Percentiles rank a stretch among this genome's conserved stretches.
Evolutionary conservation across 2,329 filamentous ascomycete genomes (phyloP).

Genomic region (Anthostomella pinea): DNA sequence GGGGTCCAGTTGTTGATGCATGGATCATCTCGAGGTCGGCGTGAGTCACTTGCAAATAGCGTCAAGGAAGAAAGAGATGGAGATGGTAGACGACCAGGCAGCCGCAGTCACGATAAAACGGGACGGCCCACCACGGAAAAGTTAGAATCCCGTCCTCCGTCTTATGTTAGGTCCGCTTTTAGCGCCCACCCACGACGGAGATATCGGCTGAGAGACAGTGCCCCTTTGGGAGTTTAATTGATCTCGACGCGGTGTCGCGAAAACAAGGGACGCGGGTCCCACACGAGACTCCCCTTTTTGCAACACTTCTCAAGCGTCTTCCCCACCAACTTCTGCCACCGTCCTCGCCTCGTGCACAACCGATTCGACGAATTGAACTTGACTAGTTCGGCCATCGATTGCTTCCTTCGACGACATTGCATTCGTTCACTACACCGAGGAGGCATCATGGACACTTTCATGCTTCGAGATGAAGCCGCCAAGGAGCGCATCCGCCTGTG

Average conservation of each 20-base stretch:
- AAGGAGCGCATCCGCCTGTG: constrained; percentile 81
- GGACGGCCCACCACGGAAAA: no score
- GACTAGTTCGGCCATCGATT: background rate
- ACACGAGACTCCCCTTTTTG: constrained; percentile 7
- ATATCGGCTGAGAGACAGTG: no score
- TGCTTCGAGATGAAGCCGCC: constrained; percentile 81
- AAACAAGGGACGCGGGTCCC: constrained; percentile 12
- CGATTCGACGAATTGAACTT: constrained; percentile 1
- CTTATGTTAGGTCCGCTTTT: no score
- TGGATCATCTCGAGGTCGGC: no score
- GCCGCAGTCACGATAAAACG: no score
- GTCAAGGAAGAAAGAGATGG: no score
- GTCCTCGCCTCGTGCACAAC: background rate
- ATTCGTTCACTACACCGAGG: constrained; percentile 5
- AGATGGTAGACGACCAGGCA: no score
- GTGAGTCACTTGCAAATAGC: no score
- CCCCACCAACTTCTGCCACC: constrained; percentile 2
- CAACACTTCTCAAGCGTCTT: constrained; percentile 1
- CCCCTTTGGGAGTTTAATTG: background rate
- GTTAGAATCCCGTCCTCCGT: no score
- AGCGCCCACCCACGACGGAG: no score
- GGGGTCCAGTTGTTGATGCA: no score
- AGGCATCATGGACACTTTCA: constrained; percentile 65
- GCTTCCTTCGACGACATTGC: background rate
- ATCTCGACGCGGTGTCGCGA: constrained; percentile 12